A percentile compares a stretch with the other conserved stretches of the same genome.
Evolutionary conservation across 768 basidiomycete genomes (phyloP).

Genomic region (Crassisporium funariophilum): DNA sequence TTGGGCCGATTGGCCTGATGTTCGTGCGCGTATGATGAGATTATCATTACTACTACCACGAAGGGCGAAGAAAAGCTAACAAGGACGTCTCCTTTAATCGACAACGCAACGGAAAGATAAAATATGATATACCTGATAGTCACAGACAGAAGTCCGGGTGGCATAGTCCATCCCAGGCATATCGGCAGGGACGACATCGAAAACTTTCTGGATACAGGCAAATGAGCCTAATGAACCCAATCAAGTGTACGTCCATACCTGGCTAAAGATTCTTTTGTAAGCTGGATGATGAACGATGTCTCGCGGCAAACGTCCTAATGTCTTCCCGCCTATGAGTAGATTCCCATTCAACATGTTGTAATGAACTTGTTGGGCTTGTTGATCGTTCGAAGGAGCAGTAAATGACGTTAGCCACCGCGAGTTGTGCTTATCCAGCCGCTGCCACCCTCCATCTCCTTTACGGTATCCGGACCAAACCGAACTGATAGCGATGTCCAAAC

Average conservation of each 20-base stretch:
- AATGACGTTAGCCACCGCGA: slow-evolving; percentile 26
- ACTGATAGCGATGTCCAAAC: slow-evolving; percentile 31
- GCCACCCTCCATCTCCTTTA: slow-evolving; percentile 14
- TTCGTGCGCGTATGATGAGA: slow-evolving; percentile 34
- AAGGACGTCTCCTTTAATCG: not conserved
- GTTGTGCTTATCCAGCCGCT: slow-evolving; percentile 8
- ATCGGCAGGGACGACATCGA: slow-evolving; percentile 36
- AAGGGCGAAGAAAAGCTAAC: slow-evolving; percentile 34
- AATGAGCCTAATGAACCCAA: slow-evolving; percentile 1
- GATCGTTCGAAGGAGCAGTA: slow-evolving; percentile 14
- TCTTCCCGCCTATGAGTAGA: slow-evolving; percentile 43
- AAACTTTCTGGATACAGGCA: slow-evolving; percentile 26
- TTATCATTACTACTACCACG: slow-evolving; percentile 9
- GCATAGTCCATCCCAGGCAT: slow-evolving; percentile 36
- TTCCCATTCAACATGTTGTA: slow-evolving; percentile 42
- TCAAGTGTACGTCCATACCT: slow-evolving; percentile 21
- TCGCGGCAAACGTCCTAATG: slow-evolving; percentile 38
- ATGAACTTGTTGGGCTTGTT: slow-evolving; percentile 31
- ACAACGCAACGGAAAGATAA: not conserved
- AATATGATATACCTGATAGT: slow-evolving; percentile 15
- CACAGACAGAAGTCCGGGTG: slow-evolving; percentile 20
- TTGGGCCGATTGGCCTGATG: slow-evolving; percentile 3
- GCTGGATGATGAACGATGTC: slow-evolving; percentile 31
- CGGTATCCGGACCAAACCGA: slow-evolving; percentile 33
- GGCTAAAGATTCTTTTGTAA: slow-evolving; percentile 38